A percentile compares a stretch with the other conserved stretches of the same genome.
These are phyloP conservation scores for Pyrenophora graminea DNA, from an alignment of 2,329 filamentous ascomycete species.

Conservation along the genomic window DNA sequence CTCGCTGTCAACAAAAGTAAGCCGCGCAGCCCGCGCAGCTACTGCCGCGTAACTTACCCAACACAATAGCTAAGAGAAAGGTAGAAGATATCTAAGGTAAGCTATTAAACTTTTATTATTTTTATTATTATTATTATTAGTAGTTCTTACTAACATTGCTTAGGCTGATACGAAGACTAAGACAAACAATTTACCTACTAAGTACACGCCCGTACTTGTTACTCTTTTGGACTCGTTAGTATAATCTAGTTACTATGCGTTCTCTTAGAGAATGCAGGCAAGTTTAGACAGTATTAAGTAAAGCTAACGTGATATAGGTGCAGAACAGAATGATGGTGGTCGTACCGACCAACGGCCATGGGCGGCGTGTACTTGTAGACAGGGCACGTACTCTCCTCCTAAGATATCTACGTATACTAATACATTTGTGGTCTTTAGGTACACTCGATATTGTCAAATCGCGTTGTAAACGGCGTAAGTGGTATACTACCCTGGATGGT, in stretches of 20 bases:
- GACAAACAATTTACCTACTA: background rate
- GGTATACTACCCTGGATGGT: conserved; percentile 3
- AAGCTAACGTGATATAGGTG: conserved; percentile 9
- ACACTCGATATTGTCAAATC: conserved; percentile 30
- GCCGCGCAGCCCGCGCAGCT: no score
- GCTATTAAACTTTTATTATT: background rate
- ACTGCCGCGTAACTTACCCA: conserved; percentile 1
- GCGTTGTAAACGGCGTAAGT: conserved; percentile 31
- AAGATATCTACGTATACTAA: background rate
- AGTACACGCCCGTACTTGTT: background rate
- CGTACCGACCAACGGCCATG: conserved; percentile 24
- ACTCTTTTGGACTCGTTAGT: no score
- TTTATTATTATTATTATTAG: background rate
- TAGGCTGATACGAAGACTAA: background rate
- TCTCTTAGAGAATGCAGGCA: background rate
- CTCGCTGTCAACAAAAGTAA: background rate
- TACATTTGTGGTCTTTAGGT: background rate
- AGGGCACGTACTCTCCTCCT: conserved; percentile 21
- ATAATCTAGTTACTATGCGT: background rate
- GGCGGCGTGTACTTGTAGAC: conserved; percentile 28
- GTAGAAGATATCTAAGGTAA: background rate
- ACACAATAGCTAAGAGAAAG: conserved; percentile 1
- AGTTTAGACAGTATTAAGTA: no score
- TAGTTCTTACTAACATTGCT: background rate
- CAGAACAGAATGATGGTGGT: conserved; percentile 36